A percentile compares a stretch with the other conserved stretches of the same genome.
These are phyloP conservation scores for Pistacia atlantica DNA, from an alignment of 345 rosid genomes.

Conservation along the genomic window DNA sequence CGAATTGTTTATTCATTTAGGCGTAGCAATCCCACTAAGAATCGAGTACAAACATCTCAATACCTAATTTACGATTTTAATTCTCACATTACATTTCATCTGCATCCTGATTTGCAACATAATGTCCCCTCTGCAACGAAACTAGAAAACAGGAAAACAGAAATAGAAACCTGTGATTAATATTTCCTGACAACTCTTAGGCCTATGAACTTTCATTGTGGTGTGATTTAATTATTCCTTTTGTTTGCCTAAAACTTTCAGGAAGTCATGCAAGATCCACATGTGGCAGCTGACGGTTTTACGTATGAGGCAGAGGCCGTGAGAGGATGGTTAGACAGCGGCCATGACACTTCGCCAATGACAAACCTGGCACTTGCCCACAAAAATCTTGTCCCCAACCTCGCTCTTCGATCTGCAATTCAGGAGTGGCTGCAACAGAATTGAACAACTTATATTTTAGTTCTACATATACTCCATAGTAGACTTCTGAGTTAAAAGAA, in stretches of 20 bases:
- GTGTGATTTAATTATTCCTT: not conserved
- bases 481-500: too few species aligned
- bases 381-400: conserved; percentile 51
- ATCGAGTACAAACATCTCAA: too few species aligned
- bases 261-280: conserved; percentile 89
- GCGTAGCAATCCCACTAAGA: too few species aligned
- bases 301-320: conserved; percentile 84
- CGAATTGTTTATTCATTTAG: too few species aligned
- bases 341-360: conserved; percentile 77
- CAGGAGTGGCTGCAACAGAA: conserved; percentile 71
- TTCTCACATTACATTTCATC: too few species aligned
- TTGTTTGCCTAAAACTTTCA: conserved; percentile 29
- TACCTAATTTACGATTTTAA: too few species aligned
- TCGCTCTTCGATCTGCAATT: conserved; percentile 54
- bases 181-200: not conserved
- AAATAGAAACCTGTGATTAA: too few species aligned
- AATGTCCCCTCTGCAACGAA: too few species aligned
- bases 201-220: not conserved
- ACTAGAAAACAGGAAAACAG: too few species aligned
- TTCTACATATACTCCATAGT: not conserved
- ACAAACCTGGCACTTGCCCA: conserved; percentile 52
- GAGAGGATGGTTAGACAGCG: conserved; percentile 73
- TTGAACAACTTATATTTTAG: not conserved
- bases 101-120: too few species aligned
- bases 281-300: conserved; percentile 79